phyloP scores from a whole-genome alignment of 164 flowering plant species.

The Sextonia rubra region DNA sequence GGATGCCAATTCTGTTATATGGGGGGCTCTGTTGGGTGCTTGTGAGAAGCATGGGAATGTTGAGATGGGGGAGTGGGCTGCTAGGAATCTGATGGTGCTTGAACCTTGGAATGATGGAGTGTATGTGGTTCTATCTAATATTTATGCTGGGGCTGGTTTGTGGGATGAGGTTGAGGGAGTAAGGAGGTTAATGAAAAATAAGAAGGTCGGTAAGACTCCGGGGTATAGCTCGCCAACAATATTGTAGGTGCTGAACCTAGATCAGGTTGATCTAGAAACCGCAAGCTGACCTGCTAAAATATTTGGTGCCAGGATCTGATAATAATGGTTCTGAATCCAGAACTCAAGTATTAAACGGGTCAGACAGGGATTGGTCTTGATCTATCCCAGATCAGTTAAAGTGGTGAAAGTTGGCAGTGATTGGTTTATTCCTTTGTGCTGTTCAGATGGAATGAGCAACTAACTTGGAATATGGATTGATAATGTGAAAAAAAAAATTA shows the following conservation, averaged over 20 bases:
- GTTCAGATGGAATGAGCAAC: too few species aligned
- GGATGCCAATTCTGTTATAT: slow-evolving; percentile 40
- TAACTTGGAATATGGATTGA: too few species aligned
- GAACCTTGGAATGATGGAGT: slow-evolving; percentile 74
- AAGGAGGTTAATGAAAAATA: slow-evolving; percentile 43
- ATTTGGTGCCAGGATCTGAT: too few species aligned
- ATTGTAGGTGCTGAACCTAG: background rate
- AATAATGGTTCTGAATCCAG: too few species aligned
- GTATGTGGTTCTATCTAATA: slow-evolving; percentile 59
- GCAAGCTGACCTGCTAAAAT: too few species aligned
- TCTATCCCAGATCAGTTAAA: too few species aligned
- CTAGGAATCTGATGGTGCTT: slow-evolving; percentile 42
- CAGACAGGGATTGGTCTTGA: too few species aligned
- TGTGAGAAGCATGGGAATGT: slow-evolving; percentile 56
- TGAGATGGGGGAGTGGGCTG: slow-evolving; percentile 58
- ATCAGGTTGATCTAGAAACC: background rate
- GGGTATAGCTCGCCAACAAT: background rate
- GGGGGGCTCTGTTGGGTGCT: slow-evolving; percentile 62
- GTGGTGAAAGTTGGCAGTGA: too few species aligned
- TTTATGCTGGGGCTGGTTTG: slow-evolving; percentile 53
- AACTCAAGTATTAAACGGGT: too few species aligned
- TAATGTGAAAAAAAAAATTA: too few species aligned
- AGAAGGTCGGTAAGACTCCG: slow-evolving; percentile 44
- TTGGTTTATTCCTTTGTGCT: too few species aligned
- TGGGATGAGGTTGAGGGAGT: slow-evolving; percentile 53